Conservation (phyloP, 345 rosid species). For the Gossypium rotundifolium region DNA sequence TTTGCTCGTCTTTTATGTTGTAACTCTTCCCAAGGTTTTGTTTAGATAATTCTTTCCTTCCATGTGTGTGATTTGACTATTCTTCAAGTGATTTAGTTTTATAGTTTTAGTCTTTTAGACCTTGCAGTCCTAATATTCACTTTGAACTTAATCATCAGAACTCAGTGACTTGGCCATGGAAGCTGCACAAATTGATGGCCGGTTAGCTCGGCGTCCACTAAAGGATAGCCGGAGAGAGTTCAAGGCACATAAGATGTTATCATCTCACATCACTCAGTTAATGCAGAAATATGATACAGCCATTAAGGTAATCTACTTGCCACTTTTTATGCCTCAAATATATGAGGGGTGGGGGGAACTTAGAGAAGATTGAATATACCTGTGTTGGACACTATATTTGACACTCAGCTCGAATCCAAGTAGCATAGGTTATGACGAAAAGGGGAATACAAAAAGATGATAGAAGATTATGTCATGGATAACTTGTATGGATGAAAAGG, state of each 20-base stretch:
- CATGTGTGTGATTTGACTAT: background rate
- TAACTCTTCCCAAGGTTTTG: slow-evolving; percentile 47
- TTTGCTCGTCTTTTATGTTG: slow-evolving; percentile 68
- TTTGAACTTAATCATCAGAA: slow-evolving; percentile 33
- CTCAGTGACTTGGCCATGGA: slow-evolving; percentile 51
- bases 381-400: background rate
- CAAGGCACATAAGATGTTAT: slow-evolving; percentile 54
- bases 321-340: background rate
- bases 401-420: background rate
- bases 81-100: background rate
- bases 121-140: background rate
- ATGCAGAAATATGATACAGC: slow-evolving; percentile 35
- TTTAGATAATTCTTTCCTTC: slow-evolving; percentile 11
- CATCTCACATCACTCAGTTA: slow-evolving; percentile 36
- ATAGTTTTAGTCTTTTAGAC: no score
- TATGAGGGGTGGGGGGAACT: background rate
- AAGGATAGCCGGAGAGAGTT: slow-evolving; percentile 44
- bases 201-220: slow-evolving; percentile 65
- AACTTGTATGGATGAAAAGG: background rate
- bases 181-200: slow-evolving; percentile 73
- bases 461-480: background rate
- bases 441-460: background rate
- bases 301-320: slow-evolving; percentile 39
- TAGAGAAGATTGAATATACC: background rate
- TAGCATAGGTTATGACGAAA: background rate